Evolutionary conservation across 2,329 filamentous ascomycete genomes (phyloP).

Genomic region (Diplodia sapinea): DNA sequence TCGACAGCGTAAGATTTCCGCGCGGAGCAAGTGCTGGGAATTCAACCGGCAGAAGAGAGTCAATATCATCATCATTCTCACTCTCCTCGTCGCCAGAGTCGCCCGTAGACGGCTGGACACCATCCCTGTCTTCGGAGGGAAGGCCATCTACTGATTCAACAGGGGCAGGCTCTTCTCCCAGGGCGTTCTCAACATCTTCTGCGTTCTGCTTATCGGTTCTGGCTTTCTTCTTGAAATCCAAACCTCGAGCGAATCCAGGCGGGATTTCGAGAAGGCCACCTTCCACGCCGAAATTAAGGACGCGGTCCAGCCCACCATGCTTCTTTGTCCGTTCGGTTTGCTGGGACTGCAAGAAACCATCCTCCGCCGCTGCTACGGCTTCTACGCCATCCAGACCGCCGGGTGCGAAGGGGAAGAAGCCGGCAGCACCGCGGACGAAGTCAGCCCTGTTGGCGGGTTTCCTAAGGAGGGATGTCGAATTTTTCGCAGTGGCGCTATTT

Average conservation of each 20-base stretch:
- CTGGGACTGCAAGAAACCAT: constrained; percentile 67
- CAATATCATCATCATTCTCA: constrained; percentile 69
- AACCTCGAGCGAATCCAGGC: constrained; percentile 79
- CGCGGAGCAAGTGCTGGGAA: constrained; percentile 90
- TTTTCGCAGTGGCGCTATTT: constrained; percentile 88
- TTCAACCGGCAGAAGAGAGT: constrained; percentile 86
- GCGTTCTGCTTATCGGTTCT: constrained; percentile 66
- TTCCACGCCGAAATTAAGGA: constrained; percentile 81
- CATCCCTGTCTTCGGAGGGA: constrained; percentile 49
- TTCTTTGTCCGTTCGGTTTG: constrained; percentile 48
- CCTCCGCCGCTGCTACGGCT: constrained; percentile 81
- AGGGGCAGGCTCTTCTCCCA: constrained; percentile 57
- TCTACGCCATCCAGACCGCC: constrained; percentile 88
- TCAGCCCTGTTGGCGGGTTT: constrained; percentile 87
- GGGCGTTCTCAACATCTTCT: constrained; percentile 70
- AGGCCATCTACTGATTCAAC: constrained; percentile 39
- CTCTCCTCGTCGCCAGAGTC: constrained; percentile 45
- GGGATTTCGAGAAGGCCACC: constrained; percentile 80
- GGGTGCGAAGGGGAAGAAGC: constrained; percentile 92
- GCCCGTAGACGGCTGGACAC: constrained; percentile 40
- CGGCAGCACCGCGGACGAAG: constrained; percentile 89
- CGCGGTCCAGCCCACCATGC: constrained; percentile 70
- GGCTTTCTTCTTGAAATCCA: constrained; percentile 70
- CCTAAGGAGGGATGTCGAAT: constrained; percentile 85
- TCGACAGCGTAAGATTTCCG: constrained; percentile 73